Evolutionary conservation across 257 asterid species (phyloP), one percentile per base, ranked within the genome.

Genomic region (Solanum pinnatisectum): DNA sequence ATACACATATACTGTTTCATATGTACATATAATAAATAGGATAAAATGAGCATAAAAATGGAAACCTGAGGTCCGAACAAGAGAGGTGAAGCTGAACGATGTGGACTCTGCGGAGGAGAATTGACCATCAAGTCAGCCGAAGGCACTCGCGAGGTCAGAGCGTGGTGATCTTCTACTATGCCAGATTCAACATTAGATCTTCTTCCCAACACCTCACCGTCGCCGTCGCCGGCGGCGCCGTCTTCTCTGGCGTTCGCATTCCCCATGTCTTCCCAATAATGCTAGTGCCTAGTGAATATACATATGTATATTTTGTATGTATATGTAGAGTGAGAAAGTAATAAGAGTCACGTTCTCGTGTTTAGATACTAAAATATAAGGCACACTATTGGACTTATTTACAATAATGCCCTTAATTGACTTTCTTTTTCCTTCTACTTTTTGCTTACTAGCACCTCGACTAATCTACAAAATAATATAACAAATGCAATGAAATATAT

Each of bases 241-340:
- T 89, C 96, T 84, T 91, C 96, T 91, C 91, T 94, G 16, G 91
- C 98, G 74, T 88, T 93, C 23, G 94, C 95, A 92, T 96, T 96
- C 10, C 99, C 99, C 99, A 96, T 96, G 23, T 39, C 33, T 49
- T 39, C 67, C 76, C 74, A 44, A 70, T 71, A 77, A 83, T 36
- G 33, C 10, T 72, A 22, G 18, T 37, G 71, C 25, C 10, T 72
- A 22, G 18, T 37, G 71, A 12, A 14, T 44, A 18, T 36, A 27
- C 37, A 32, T 56, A 60, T 86, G 35, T 37, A 60, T 35, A 32
- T 68, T 60, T 22, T 39, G 49, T 81, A 46, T n/a, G 79, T 52
- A 70, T 39, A 68, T 44, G 37, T 67, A 63, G 35, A 77, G 87
- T 65, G 91, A 88, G 88, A 79, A 86, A 84, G 74, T 88, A 14